Evolutionary conservation across 1,284 basidiomycete genomes (phyloP).

Genomic region (Sanghuangporus sanghuang): DNA sequence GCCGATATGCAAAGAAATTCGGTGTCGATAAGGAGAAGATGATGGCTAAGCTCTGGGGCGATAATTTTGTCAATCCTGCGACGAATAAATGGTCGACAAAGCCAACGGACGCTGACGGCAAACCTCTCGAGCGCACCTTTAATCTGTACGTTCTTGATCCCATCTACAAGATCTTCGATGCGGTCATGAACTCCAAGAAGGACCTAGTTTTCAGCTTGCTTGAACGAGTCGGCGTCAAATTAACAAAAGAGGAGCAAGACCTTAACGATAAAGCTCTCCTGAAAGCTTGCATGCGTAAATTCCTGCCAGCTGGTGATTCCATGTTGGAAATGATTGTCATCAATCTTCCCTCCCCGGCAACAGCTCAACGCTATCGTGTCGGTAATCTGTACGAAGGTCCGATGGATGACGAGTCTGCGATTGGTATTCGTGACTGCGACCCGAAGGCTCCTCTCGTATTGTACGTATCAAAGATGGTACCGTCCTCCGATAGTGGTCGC

Average conservation of each 20-base stretch:
- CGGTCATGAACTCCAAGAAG: slow-evolving; percentile 99
- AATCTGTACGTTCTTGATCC: slow-evolving; percentile 98
- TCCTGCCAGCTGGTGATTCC: slow-evolving; percentile 98
- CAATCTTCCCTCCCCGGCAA: slow-evolving; percentile 95
- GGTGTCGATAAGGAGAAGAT: slow-evolving; percentile 99
- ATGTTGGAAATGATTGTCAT: slow-evolving; percentile 99
- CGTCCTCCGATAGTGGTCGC: slow-evolving; percentile 99
- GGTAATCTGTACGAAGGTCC: slow-evolving; percentile 99
- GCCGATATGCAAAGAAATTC: slow-evolving; percentile 97
- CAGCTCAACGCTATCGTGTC: slow-evolving; percentile 97
- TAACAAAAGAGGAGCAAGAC: slow-evolving; percentile 88
- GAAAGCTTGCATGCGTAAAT: slow-evolving; percentile 99
- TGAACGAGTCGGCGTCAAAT: slow-evolving; percentile 96
- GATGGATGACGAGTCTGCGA: slow-evolving; percentile 99
- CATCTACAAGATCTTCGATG: slow-evolving; percentile 98
- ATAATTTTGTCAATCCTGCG: slow-evolving; percentile 99
- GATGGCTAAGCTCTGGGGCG: slow-evolving; percentile 98
- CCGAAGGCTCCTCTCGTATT: slow-evolving; percentile 95
- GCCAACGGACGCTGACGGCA: slow-evolving; percentile 75
- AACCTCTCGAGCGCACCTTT: slow-evolving; percentile 89
- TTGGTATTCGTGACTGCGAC: slow-evolving; percentile 98
- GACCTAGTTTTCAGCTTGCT: slow-evolving; percentile 82
- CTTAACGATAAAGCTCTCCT: slow-evolving; percentile 96
- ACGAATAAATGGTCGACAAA: slow-evolving; percentile 97
- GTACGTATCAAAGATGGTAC: slow-evolving; percentile 99